Conservation (phyloP, 2,329 filamentous ascomycete species). For the Pyrenochaeta sp. region DNA sequence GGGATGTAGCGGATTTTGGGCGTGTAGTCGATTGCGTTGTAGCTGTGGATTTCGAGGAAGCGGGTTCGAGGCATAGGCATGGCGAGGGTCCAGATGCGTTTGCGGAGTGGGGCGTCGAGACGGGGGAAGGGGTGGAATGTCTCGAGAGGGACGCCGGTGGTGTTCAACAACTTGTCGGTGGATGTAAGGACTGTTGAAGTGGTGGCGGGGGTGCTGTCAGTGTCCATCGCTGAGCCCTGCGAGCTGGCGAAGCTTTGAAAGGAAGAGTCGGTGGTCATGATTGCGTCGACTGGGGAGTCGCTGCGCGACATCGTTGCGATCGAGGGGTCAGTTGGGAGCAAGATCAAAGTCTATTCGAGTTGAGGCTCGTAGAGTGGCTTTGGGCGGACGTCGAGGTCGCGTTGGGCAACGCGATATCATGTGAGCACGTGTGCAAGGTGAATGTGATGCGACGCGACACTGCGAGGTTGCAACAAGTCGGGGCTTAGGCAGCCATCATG, state of each 20-base stretch:
- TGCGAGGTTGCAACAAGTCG: background rate
- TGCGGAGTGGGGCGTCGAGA: slow-evolving; percentile 5
- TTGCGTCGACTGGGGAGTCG: background rate
- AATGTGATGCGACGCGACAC: background rate
- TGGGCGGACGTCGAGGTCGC: background rate
- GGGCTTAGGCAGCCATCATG: background rate
- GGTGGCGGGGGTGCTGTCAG: background rate
- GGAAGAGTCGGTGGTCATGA: slow-evolving; percentile 4
- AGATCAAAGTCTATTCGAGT: no score
- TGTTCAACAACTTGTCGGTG: background rate
- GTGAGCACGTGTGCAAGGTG: background rate
- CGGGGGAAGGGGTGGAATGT: slow-evolving; percentile 6
- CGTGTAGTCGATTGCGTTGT: slow-evolving; percentile 12
- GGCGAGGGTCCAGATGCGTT: slow-evolving; percentile 13
- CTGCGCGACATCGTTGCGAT: slow-evolving; percentile 1
- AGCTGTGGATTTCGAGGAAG: slow-evolving; percentile 22
- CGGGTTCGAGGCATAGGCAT: slow-evolving; percentile 15
- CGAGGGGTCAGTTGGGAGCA: background rate
- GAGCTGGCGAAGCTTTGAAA: slow-evolving; percentile 1
- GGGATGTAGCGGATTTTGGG: slow-evolving; percentile 19
- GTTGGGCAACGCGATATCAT: background rate
- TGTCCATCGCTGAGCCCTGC: background rate
- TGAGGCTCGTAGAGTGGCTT: background rate
- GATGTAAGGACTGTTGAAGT: background rate
- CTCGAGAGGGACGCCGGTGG: background rate